Conservation (phyloP, 345 rosid species). For the Bruguiera parviflora region DNA sequence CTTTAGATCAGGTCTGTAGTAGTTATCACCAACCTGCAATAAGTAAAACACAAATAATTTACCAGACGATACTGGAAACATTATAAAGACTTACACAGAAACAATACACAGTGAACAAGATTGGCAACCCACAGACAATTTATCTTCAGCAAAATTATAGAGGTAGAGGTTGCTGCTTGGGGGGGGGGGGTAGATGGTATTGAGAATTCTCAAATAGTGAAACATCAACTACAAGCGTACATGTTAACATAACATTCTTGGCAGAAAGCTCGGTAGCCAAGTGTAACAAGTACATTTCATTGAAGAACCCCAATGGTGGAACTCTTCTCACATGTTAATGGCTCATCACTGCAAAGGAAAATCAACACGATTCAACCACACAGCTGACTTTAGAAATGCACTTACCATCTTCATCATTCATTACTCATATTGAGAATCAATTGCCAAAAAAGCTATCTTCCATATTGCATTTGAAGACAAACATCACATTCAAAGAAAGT, state of each 20-base stretch:
- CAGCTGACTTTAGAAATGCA: neutral
- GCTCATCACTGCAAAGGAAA: slow-evolving; percentile 43
- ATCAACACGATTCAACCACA: neutral
- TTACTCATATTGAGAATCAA: no score
- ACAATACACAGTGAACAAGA: no score
- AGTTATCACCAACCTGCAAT: slow-evolving; percentile 69
- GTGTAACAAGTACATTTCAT: slow-evolving; percentile 46
- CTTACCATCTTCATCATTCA: neutral
- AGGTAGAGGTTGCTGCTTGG: no score
- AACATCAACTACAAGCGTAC: no score
- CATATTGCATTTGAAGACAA: no score
- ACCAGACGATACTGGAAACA: neutral
- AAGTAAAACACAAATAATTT: neutral
- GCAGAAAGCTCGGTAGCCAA: neutral
- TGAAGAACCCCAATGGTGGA: slow-evolving; percentile 31
- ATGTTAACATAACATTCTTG: neutral
- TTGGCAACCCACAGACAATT: no score
- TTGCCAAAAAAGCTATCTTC: no score
- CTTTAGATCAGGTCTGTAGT: slow-evolving; percentile 88
- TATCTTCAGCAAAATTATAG: no score
- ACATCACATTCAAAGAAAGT: no score
- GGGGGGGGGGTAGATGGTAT: no score
- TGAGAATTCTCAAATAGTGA: no score
- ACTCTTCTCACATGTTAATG: slow-evolving; percentile 46
- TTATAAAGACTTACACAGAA: no score